phyloP scores from a whole-genome alignment of 495 filamentous ascomycete genomes.

The Neurospora tetrasperma region DNA sequence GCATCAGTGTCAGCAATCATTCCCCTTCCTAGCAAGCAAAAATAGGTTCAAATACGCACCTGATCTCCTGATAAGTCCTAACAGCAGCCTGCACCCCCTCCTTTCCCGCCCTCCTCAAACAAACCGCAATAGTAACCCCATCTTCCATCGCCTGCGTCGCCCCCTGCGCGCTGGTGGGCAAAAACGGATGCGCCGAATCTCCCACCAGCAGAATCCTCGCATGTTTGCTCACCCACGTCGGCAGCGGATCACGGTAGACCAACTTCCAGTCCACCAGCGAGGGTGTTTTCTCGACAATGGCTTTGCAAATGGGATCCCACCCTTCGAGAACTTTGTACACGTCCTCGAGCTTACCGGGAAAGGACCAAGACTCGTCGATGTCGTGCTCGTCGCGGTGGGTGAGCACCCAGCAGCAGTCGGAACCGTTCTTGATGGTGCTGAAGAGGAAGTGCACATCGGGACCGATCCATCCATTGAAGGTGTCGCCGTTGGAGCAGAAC shows the following conservation, averaged over 20 bases:
- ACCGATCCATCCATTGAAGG: conserved; percentile 51
- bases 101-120: conserved; percentile 45
- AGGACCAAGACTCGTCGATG: conserved; percentile 52
- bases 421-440: conserved; percentile 46
- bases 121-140: conserved; percentile 48
- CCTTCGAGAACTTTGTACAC: conserved; percentile 48
- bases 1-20: neutral
- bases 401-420: conserved; percentile 56
- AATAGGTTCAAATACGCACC: conserved; percentile 13
- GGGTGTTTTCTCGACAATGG: conserved; percentile 51
- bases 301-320: conserved; percentile 50
- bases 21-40: too few species aligned
- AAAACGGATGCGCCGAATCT: conserved; percentile 55
- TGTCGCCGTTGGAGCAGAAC: conserved; percentile 53
- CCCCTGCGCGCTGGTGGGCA: conserved; percentile 53
- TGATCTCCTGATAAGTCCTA: conserved; percentile 26
- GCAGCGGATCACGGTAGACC: conserved; percentile 54
- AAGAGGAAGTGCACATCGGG: conserved; percentile 53
- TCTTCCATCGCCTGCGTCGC: conserved; percentile 61
- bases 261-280: conserved; percentile 56
- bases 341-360: conserved; percentile 47
- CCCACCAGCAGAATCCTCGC: conserved; percentile 48
- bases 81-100: conserved; percentile 36
- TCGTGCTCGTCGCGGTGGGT: conserved; percentile 50
- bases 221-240: conserved; percentile 49